A percentile compares a stretch with the other conserved stretches of the same genome.
Conservation (phyloP, 345 rosid species). For the Capsella bursapastoris region DNA sequence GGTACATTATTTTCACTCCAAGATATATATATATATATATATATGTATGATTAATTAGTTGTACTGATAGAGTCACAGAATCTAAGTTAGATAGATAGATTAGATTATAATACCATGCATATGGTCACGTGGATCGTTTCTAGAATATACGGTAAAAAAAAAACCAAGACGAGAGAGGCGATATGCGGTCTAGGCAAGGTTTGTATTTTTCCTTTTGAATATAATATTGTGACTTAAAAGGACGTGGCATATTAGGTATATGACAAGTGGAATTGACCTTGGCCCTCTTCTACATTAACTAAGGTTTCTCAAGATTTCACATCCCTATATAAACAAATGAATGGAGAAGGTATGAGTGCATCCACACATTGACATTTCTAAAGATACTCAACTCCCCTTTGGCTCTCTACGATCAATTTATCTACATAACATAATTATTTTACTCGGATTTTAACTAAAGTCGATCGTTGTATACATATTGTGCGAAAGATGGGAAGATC, state of each 20-base stretch:
- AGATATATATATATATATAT: neutral
- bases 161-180: neutral
- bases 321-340: slow-evolving; percentile 33
- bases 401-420: slow-evolving; percentile 3
- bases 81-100: slow-evolving; percentile 36
- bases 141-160: slow-evolving; percentile 28
- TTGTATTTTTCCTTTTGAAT: slow-evolving; percentile 17
- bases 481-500: slow-evolving; percentile 65
- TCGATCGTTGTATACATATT: neutral
- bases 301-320: slow-evolving; percentile 17
- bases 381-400: slow-evolving; percentile 21
- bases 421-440: neutral
- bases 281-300: slow-evolving; percentile 16
- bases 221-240: slow-evolving; percentile 22
- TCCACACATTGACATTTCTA: slow-evolving; percentile 39
- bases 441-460: neutral
- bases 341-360: slow-evolving; percentile 30
- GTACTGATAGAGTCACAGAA: slow-evolving; percentile 21
- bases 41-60: slow-evolving; percentile 5
- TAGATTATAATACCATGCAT: neutral
- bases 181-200: slow-evolving; percentile 14
- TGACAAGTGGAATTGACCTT: slow-evolving; percentile 53
- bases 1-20: neutral
- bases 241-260: slow-evolving; percentile 48
- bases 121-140: slow-evolving; percentile 39